Evolutionary conservation across 2,329 filamentous ascomycete genomes (phyloP).

Genomic region (Botrytis sinoallii): DNA sequence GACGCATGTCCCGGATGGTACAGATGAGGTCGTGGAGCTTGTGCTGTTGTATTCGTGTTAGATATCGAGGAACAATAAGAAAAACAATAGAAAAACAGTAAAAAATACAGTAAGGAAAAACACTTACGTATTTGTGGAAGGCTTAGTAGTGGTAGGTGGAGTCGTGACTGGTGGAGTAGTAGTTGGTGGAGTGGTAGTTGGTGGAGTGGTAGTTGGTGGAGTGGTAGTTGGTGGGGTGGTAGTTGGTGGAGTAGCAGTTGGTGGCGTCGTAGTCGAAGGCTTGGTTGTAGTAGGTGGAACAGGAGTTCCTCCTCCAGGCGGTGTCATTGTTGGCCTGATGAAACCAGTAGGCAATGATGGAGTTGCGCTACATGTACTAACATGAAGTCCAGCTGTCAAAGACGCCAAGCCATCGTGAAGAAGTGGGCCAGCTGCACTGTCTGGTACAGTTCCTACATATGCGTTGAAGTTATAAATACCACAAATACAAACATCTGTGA

Average conservation of each 20-base stretch:
- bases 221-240: background rate
- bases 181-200: background rate
- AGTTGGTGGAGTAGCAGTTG: background rate
- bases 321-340: slow-evolving; percentile 22
- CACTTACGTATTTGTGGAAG: slow-evolving; percentile 12
- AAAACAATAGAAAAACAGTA: too few species aligned
- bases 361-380: slow-evolving; percentile 35
- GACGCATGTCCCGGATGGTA: slow-evolving; percentile 22
- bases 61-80: background rate
- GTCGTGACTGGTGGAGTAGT: background rate
- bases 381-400: slow-evolving; percentile 36
- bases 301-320: slow-evolving; percentile 15
- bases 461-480: slow-evolving; percentile 33
- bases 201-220: background rate
- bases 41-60: background rate
- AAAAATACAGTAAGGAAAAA: too few species aligned
- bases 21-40: slow-evolving; percentile 3
- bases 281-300: slow-evolving; percentile 16
- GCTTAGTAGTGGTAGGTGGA: slow-evolving; percentile 14
- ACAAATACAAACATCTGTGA: slow-evolving; percentile 26
- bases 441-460: slow-evolving; percentile 29
- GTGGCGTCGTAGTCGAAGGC: background rate
- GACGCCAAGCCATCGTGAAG: slow-evolving; percentile 32
- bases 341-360: slow-evolving; percentile 38
- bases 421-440: slow-evolving; percentile 30